Conservation (phyloP, 2,329 filamentous ascomycete genomes). For the Eutypella sp. region DNA sequence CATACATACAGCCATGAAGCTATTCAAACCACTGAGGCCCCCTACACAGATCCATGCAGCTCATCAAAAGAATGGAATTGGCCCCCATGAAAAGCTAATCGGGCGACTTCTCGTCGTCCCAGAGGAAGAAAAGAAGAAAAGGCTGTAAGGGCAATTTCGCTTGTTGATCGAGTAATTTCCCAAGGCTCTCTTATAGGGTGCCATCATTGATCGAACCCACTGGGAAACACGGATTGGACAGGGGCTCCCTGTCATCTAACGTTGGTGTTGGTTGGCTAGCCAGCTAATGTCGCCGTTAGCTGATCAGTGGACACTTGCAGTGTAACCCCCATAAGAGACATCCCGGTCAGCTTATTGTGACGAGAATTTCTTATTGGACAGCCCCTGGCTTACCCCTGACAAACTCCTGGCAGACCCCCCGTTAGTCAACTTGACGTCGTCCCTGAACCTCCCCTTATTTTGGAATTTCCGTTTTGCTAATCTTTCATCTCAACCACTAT, state of each 20-base stretch:
- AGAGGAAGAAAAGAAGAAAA: no score
- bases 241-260: not conserved
- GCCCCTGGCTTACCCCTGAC: no score
- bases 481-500: not conserved
- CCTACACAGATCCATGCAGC: no score
- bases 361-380: not conserved
- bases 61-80: no score
- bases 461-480: not conserved
- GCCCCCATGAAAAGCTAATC: no score
- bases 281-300: not conserved
- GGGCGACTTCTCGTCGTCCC: no score
- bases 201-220: not conserved
- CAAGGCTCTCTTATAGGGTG: constrained; percentile 1
- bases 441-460: not conserved
- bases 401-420: no score
- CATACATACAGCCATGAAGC: no score
- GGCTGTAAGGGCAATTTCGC: constrained; percentile 21
- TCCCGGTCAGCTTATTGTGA: no score
- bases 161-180: constrained; percentile 24
- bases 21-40: no score
- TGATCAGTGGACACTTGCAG: not conserved
- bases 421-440: not conserved
- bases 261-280: not conserved
- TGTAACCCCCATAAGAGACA: no score
- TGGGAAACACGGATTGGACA: not conserved